These are phyloP conservation scores for Malus hybrid DNA, from an alignment of 331 rosid species.

Conservation along the genomic window DNA sequence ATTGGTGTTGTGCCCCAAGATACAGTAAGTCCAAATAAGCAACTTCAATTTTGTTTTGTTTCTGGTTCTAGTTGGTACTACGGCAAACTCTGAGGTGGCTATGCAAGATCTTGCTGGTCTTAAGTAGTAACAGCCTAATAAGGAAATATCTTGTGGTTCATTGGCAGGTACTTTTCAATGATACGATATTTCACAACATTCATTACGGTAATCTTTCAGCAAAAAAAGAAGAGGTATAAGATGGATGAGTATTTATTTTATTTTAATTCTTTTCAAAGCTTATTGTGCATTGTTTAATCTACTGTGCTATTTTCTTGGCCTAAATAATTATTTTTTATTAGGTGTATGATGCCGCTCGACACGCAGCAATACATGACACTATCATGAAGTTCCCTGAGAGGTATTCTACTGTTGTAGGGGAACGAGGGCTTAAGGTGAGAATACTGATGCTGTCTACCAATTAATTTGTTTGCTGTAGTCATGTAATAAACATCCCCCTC, in stretches of 20 bases:
- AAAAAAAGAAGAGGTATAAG: slow-evolving; percentile 73
- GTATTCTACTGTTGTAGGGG: slow-evolving; percentile 87
- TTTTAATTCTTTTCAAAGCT: slow-evolving; percentile 12
- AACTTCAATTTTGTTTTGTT: neutral
- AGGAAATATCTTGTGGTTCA: slow-evolving; percentile 14
- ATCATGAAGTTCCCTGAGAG: slow-evolving; percentile 80
- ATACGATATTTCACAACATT: slow-evolving; percentile 87
- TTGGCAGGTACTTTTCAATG: slow-evolving; percentile 89
- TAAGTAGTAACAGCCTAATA: slow-evolving; percentile 9
- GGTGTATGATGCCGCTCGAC: slow-evolving; percentile 92
- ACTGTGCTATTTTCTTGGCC: slow-evolving; percentile 13
- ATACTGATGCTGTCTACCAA: neutral
- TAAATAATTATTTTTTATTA: slow-evolving; percentile 17
- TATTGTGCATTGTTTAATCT: slow-evolving; percentile 12
- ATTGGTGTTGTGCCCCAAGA: slow-evolving; percentile 98
- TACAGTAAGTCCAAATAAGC: slow-evolving; percentile 51
- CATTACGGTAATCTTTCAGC: slow-evolving; percentile 88
- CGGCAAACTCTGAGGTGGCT: neutral
- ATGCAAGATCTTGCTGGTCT: slow-evolving; percentile 11
- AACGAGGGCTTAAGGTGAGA: slow-evolving; percentile 95
- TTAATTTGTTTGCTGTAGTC: neutral
- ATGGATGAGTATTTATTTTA: slow-evolving; percentile 1
- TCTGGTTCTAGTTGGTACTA: neutral
- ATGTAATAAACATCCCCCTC: neutral
- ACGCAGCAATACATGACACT: slow-evolving; percentile 88